These are phyloP conservation scores for Blakeslea trispora DNA, from an alignment of 371 early-diverging fungal genomes.

Conservation along the genomic window DNA sequence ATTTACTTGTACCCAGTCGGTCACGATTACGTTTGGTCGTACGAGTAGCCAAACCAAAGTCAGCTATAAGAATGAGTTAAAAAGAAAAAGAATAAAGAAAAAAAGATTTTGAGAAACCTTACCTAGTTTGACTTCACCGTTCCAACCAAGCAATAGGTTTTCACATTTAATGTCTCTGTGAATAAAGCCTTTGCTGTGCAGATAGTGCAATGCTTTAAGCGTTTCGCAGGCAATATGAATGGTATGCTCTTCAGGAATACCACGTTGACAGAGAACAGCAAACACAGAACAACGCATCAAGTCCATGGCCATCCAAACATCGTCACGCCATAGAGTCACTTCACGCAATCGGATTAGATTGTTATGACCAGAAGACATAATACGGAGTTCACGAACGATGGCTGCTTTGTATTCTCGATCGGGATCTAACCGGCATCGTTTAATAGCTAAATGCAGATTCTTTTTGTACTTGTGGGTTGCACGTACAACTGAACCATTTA, in stretches of 20 bases:
- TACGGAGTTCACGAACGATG: constrained; percentile 52
- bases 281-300: constrained; percentile 52
- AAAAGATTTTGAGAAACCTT: too few relatives aligned
- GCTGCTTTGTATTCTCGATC: constrained; percentile 56
- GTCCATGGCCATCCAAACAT: constrained; percentile 62
- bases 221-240: constrained; percentile 51
- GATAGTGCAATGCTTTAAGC: constrained; percentile 80
- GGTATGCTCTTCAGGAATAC: constrained; percentile 54
- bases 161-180: constrained; percentile 98
- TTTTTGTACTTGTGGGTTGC: constrained; percentile 49
- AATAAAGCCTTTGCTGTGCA: constrained; percentile 95
- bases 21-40: constrained; percentile 63
- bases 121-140: constrained; percentile 96
- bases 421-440: constrained; percentile 52
- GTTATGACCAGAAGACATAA: constrained; percentile 51
- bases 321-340: constrained; percentile 53
- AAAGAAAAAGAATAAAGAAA: constrained; percentile 23
- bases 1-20: constrained; percentile 97
- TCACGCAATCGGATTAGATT: constrained; percentile 52
- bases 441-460: constrained; percentile 50
- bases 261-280: constrained; percentile 53
- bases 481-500: constrained; percentile 55
- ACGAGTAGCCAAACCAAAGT: constrained; percentile 51
- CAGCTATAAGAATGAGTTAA: constrained; percentile 27
- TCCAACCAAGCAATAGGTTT: constrained; percentile 92